A percentile compares a stretch with the other conserved stretches of the same genome.
Conservation (phyloP, 352 stramenopile species). For the Globisporangium viniferum region DNA sequence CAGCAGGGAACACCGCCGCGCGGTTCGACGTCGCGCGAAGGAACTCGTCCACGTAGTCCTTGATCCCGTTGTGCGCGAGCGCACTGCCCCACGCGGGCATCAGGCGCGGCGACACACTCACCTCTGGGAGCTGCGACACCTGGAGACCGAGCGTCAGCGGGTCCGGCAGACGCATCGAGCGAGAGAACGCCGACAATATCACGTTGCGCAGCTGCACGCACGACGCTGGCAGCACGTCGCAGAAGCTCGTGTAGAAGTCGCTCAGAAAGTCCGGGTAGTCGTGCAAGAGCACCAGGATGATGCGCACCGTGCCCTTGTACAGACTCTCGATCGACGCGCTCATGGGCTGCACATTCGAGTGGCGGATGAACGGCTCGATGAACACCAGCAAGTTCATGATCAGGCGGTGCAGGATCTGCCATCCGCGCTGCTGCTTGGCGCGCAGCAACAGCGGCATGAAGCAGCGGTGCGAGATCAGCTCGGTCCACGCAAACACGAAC, state of each 20-base stretch:
- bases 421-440: constrained; percentile 94
- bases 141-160: constrained; percentile 98
- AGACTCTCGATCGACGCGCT: constrained; percentile 91
- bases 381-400: constrained; percentile 98
- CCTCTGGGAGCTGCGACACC: constrained; percentile 96
- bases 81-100: constrained; percentile 93
- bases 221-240: constrained; percentile 95
- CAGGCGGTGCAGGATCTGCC: constrained; percentile 96
- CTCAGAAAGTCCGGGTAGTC: constrained; percentile 98
- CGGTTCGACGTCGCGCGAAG: constrained; percentile 86
- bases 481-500: constrained; percentile 99
- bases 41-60: constrained; percentile 95
- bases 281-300: constrained; percentile 97
- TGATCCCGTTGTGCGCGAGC: constrained; percentile 89
- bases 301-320: constrained; percentile 98
- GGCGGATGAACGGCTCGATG: constrained; percentile 94
- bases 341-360: constrained; percentile 82
- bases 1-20: constrained; percentile 84
- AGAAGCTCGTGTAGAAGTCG: constrained; percentile 98
- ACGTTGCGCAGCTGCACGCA: constrained; percentile 99
- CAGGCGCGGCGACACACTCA: constrained; percentile 92
- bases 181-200: constrained; percentile 96
- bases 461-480: constrained; percentile 97
- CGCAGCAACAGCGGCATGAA: constrained; percentile 98
- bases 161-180: constrained; percentile 96